Evolutionary conservation across 768 basidiomycete genomes (phyloP), one percentile per base, ranked within the genome.

Genomic region (Pleurotus citrinopileatus): DNA sequence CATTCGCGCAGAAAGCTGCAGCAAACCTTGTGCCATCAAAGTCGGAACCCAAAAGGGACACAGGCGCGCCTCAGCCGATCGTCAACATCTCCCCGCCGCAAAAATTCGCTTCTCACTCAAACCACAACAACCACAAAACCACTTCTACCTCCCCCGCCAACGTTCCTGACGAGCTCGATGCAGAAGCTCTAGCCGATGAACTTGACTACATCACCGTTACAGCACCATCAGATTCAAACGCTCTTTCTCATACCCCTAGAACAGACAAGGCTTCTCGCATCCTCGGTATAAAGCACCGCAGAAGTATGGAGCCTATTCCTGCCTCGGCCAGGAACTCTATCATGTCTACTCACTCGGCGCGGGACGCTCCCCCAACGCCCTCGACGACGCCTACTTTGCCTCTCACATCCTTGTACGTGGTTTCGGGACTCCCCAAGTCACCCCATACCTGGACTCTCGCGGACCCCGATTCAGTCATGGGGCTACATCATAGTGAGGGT

Each of bases 401-500:
- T 25, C 82, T 92, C 57, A 86, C 90, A 1, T 89, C 88, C 27
- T 83, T 92, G 60, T 92, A 92, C 67, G 87, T 92, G 61, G 90
- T 92, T 26, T 91, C 89, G 1, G 93, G 94, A 9, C 80, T 96
- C 26, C 89, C 91, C 15, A 94, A 94, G 68, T 87, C 87, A 26
- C 91, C 92, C 0, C 84, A 91, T 66, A 92, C 89, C 9, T 95
- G 94, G 92, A 89, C 90, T 15, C 81, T 93, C 40, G 86, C 90
- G 0, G 93, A 94, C 67, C 85, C 86, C 0, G 90, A 92, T 66
- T 81, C 90, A 1, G 86, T 91, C 50, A 70, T 87, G 46, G 91
- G 89, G 44, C 77, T 94, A 47, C 84, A 89, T 61, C 93, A 95
- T 63, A 77, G 80, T 37, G 90, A 92, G 42, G 87, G 89, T 54